Percentiles rank a stretch among this genome's conserved stretches.
phyloP scores from a whole-genome alignment of 2,329 filamentous ascomycete species.

The Coniochaeta pulveracea region DNA sequence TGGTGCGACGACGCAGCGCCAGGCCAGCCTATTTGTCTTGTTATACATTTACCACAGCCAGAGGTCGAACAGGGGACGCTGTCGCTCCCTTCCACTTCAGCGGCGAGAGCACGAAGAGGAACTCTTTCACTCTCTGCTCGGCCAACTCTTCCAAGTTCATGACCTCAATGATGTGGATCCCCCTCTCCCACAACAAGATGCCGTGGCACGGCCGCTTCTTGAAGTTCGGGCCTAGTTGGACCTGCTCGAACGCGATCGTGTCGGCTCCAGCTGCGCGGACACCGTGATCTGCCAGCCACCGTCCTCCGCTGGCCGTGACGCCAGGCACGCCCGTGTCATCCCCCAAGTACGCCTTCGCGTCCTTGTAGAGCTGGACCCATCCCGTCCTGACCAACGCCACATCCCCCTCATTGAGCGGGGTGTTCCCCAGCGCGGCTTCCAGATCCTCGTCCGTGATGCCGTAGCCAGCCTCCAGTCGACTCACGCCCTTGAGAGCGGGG shows the following conservation, averaged over 20 bases:
- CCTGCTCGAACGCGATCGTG: constrained; percentile 1
- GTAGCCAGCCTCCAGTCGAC: neutral
- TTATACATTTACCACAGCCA: neutral
- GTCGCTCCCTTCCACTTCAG: constrained; percentile 4
- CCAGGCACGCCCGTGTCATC: neutral
- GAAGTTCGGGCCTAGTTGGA: neutral
- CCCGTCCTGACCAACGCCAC: neutral
- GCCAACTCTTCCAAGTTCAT: constrained; percentile 2
- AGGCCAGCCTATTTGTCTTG: no score
- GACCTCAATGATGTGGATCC: constrained; percentile 3
- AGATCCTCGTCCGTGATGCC: constrained; percentile 1
- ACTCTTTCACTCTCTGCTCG: neutral
- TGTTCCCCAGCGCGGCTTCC: neutral
- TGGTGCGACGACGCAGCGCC: no score
- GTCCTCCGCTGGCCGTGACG: neutral
- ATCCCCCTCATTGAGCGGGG: constrained; percentile 1
- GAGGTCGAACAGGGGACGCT: neutral
- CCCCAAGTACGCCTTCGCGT: neutral
- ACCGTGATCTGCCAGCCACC: constrained; percentile 1
- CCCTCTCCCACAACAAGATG: neutral
- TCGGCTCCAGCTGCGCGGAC: neutral
- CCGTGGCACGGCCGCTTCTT: constrained; percentile 3
- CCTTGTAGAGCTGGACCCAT: neutral
- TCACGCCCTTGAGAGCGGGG: neutral
- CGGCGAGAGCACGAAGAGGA: constrained; percentile 1